A percentile compares a stretch with the other conserved stretches of the same genome.
phyloP scores from a whole-genome alignment of 257 asterid species.

The Eustoma russellianum region DNA sequence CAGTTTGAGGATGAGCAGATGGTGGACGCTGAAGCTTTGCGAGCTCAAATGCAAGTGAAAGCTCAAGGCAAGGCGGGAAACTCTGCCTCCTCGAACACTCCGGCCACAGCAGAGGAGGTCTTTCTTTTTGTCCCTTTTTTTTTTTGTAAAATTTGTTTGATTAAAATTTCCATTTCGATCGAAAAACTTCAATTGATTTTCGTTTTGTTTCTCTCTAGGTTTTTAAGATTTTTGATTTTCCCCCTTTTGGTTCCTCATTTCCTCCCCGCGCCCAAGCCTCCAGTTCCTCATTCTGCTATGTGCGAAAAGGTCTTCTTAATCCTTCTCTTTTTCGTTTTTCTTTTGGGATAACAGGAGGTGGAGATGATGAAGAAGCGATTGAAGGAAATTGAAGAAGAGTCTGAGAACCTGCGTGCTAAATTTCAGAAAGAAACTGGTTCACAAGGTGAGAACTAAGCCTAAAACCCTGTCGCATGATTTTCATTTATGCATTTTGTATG shows the following conservation, averaged over 20 bases:
- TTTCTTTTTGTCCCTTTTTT: background rate
- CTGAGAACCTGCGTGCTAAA: slow-evolving; percentile 69
- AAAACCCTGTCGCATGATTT: background rate
- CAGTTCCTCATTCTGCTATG: too few species aligned
- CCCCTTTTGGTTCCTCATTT: too few species aligned
- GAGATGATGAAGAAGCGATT: slow-evolving; percentile 63
- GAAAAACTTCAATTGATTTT: too few species aligned
- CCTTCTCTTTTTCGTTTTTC: background rate
- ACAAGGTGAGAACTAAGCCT: slow-evolving; percentile 33
- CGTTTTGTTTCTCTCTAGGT: too few species aligned
- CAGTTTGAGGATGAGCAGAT: slow-evolving; percentile 7
- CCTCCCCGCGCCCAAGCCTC: too few species aligned
- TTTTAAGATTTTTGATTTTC: too few species aligned
- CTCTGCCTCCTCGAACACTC: slow-evolving; percentile 11
- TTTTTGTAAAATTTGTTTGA: background rate
- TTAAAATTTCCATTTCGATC: too few species aligned
- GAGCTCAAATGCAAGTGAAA: slow-evolving; percentile 7
- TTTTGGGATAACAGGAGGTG: slow-evolving; percentile 41
- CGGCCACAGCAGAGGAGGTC: slow-evolving; percentile 3
- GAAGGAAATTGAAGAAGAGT: slow-evolving; percentile 82
- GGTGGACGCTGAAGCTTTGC: slow-evolving; percentile 12
- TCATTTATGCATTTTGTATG: too few species aligned
- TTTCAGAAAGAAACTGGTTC: slow-evolving; percentile 46
- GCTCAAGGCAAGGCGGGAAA: slow-evolving; percentile 19
- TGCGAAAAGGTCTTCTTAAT: background rate